Conservation (phyloP, 441 rosid genomes). For the Euphorbia schlechtendalii region DNA sequence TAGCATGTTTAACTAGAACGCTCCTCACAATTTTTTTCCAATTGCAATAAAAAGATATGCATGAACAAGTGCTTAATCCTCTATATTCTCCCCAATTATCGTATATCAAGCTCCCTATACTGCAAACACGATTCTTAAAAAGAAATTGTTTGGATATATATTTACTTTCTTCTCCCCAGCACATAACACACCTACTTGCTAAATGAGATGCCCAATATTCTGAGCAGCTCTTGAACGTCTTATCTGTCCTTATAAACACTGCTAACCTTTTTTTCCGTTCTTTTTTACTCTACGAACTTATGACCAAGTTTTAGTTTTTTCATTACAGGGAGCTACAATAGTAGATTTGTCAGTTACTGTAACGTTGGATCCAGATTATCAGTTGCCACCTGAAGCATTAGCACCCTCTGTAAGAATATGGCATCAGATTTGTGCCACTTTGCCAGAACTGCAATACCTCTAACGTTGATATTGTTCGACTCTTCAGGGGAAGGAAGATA, state of each 20-base stretch:
- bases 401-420: conserved; percentile 30
- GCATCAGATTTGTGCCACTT: conserved; percentile 1
- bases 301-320: conserved; percentile 10
- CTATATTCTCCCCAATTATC: neutral
- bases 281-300: neutral
- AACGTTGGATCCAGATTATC: conserved; percentile 55
- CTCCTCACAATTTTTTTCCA: neutral
- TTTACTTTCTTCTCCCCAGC: neutral
- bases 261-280: neutral
- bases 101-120: neutral
- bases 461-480: conserved; percentile 13
- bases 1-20: neutral
- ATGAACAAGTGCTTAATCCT: neutral
- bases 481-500: conserved; percentile 41
- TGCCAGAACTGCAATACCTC: neutral
- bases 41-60: neutral
- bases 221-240: too few species aligned
- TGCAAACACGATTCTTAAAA: neutral
- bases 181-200: too few species aligned
- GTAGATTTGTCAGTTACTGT: conserved; percentile 63
- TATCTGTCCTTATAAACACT: neutral
- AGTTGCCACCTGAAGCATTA: conserved; percentile 55
- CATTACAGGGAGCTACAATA: conserved; percentile 77
- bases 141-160: neutral
- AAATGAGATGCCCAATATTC: neutral